Base-by-base conservation (phyloP, 169 alveolate species). In the Plasmodium blacklocki region DNA sequence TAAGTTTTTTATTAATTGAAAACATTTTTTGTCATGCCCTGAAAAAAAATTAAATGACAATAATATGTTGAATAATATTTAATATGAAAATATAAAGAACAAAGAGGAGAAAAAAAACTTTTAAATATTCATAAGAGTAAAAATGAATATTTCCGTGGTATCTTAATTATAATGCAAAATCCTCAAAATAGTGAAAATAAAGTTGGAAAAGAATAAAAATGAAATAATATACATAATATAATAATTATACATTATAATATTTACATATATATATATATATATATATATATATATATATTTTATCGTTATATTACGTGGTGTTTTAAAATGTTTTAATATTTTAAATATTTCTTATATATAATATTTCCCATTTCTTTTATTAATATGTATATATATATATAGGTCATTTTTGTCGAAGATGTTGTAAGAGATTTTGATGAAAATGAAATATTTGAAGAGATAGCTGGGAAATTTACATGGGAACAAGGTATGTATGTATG, bases 381-480 rank as follows among this genome's bases (percentile, higher is more conserved):
- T 11, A 2, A 19, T 70, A 19, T 29, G n/a, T n/a, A 32, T 39
- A 19, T 14, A 21, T 43, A 19, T 14, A 15, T 54, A 70, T 83
- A 83, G 85, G 71, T 67, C 47, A 49, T 70, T 50, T 62, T 83
- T 15, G 85, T 83, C 32, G 91, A 83, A 70, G 86, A 83, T 15
- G 86, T 83, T 67, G 91, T 83, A 12, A 71, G 74, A 58, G 91
- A 83, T 83, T 83, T 83, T 59, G 91, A 83, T 49, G 47, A 83
- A 19, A 71, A 83, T 83, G 91, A 71, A 70, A 63, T 83, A 11
- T 83, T 71, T 39, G 96, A 94, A 60, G 96, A 94, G 39, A 80
- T 90, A 32, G 88, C 93, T 43, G 90, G 94, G 62, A 94, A 94
- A 58, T 94, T 92, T 71, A 92, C 95, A 15, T 94, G 96, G 96